Conservation (phyloP, 495 filamentous ascomycete species). For the Penicillium simplicissimum region DNA sequence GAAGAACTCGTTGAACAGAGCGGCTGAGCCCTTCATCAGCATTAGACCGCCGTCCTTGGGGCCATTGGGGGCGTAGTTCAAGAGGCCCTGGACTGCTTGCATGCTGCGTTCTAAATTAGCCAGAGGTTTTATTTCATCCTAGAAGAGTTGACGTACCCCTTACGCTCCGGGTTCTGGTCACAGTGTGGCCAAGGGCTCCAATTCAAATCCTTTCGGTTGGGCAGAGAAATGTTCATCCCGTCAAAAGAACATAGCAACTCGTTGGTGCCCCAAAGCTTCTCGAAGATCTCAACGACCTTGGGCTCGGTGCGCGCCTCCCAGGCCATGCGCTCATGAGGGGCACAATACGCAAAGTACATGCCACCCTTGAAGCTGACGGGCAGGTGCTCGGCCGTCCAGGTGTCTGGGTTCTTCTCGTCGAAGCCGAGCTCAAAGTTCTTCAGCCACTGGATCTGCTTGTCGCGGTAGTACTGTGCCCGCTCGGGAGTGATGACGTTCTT, state of each 20-base stretch:
- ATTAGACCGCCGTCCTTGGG: conserved; percentile 44
- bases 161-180: conserved; percentile 40
- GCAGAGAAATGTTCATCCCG: conserved; percentile 38
- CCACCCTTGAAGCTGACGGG: conserved; percentile 41
- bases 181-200: conserved; percentile 42
- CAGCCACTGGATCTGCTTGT: conserved; percentile 42
- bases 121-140: too few species aligned
- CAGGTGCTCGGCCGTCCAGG: conserved; percentile 42
- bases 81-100: conserved; percentile 39
- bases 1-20: conserved; percentile 42
- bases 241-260: conserved; percentile 44
- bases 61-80: conserved; percentile 43
- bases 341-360: conserved; percentile 34
- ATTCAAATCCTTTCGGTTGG: conserved; percentile 30
- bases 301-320: conserved; percentile 45
- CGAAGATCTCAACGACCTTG: conserved; percentile 39
- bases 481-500: conserved; percentile 20
- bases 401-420: conserved; percentile 25
- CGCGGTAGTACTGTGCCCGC: conserved; percentile 32
- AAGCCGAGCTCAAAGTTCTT: conserved; percentile 38
- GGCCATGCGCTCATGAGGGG: conserved; percentile 32
- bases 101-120: conserved; percentile 18
- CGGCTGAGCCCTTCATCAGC: conserved; percentile 42
- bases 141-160: conserved; percentile 18
- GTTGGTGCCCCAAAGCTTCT: conserved; percentile 42